Evolutionary conservation across 257 asterid species (phyloP), one percentile per base, ranked within the genome.

Genomic region (Pogostemon cablin): DNA sequence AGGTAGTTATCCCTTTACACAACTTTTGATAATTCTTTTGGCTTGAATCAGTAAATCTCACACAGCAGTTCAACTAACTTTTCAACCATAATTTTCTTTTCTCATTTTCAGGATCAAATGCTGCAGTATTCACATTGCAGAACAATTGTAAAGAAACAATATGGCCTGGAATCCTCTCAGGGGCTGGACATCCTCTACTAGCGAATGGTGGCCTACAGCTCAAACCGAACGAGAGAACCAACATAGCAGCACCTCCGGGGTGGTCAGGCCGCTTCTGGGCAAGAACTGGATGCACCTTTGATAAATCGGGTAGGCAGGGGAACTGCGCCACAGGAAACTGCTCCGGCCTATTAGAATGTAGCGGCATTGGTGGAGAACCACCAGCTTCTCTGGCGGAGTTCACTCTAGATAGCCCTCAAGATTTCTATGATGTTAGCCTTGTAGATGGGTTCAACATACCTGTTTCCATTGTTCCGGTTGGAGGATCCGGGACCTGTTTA

Each of bases 221-320:
- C 70, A 6, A 32, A 0, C 84, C 86, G 0, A 38, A 65, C 7
- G 65, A 70, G 9, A 39, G 2, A 0, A 17, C 68, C 55, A 15
- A 9, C 8, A 17, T 91, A 10, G 3, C 20, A 2, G 85, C 87
- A 4, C 95, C 95, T 11, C 2, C 69, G 1, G 95, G 86, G 20
- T 91, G 92, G 97, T 87, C 97, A 2, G 97, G 97, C 73, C 95
- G 90, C 3, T 72, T 91, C 72, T 91, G 96, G 97, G 78, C 86
- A 0, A 71, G 95, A 3, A 87, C 43, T 12, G 86, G 87, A 49
- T 91, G 96, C 87, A 62, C 1, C 12, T 91, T 91, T 52, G 88
- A 86, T 74, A 60, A 7, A 32, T 77, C 87, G 2, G 89, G 90
- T 52, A 69, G 62, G 20, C 72, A 50, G 11, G 95, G 95, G 39